Evolutionary conservation across 306 rosid species (phyloP).

Genomic region (Sicyos edulis): DNA sequence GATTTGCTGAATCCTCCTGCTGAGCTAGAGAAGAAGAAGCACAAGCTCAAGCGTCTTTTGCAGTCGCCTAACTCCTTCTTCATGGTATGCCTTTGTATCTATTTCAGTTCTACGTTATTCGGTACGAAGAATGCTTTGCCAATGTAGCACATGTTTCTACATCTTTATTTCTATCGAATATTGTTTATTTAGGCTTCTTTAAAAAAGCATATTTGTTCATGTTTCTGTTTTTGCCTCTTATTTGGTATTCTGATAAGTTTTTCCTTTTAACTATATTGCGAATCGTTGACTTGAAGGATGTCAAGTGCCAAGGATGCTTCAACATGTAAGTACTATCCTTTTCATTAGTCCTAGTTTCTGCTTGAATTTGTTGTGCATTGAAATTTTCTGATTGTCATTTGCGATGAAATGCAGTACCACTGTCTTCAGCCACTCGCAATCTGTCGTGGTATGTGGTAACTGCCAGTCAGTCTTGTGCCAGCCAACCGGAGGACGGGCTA

Average conservation of each 20-base stretch:
- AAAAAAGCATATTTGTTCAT: not conserved
- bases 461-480: conserved; percentile 24
- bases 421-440: conserved; percentile 22
- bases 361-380: not conserved
- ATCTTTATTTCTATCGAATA: not conserved
- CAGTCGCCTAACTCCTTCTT: conserved; percentile 55
- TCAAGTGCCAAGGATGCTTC: conserved; percentile 52
- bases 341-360: too few relatives aligned
- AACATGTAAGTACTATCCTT: conserved; percentile 34
- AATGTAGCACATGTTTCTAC: not conserved
- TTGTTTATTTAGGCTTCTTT: not conserved
- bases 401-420: conserved; percentile 8
- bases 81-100: conserved; percentile 33
- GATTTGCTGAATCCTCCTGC: conserved; percentile 53
- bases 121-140: too few relatives aligned
- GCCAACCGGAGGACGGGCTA: conserved; percentile 20
- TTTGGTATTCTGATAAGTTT: not conserved
- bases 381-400: not conserved
- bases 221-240: not conserved
- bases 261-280: not conserved
- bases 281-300: conserved; percentile 27
- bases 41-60: conserved; percentile 57
- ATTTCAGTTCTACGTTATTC: not conserved
- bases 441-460: conserved; percentile 21
- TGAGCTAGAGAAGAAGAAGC: conserved; percentile 59